Evolutionary conservation across 2,329 filamentous ascomycete species (phyloP), one percentile per base, ranked within the genome.

Genomic region (Talaromyces islandicus): DNA sequence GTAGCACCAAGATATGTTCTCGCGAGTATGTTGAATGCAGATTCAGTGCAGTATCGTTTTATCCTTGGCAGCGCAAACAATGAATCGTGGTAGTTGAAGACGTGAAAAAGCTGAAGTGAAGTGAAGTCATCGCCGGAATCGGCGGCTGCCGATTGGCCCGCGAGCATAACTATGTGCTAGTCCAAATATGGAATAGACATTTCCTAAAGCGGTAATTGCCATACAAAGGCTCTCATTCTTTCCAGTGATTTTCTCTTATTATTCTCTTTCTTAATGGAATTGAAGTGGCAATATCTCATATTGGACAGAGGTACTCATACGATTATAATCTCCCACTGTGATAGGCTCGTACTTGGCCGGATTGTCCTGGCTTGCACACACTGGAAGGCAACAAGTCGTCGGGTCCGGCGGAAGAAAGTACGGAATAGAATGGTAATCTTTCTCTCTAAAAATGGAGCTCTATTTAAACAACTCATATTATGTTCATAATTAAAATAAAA

Each of bases 371-470:
- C 74, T 74, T 24, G 71, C 73, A 63, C 80, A 83, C 5, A 77
- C 77, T 0, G 78, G 74, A 52, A 85, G 73, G 64, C 80, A 83
- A 81, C 69, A 3, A n/a, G 77, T 72, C 50, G 79, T 73, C 2
- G 77, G 73, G 63, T 84, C 79, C 0, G 83, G 81, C 6, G 75
- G 71, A 32, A 85, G 75, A 59, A 87, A 86, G 66, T 85, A 86
- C 0, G 83, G 83, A 57, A 86, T 86, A 9, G 84, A 86, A 63
- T 83, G 7, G 35, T 17, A 38, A 38, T 9, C 7, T 7, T 35
- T 5, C 7, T 14, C 17, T 7, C 17, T 1, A 38, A n/a, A 38
- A 17, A n/a, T 38, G 3, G n/a, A 2, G 3, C 3, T n/a, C 35
- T 7, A 17, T 38, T 38, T 7, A 7, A 7, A n/a, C 17, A n/a